These are phyloP conservation scores for Thuja plicata DNA, from an alignment of 83 land plant species.

Conservation along the genomic window DNA sequence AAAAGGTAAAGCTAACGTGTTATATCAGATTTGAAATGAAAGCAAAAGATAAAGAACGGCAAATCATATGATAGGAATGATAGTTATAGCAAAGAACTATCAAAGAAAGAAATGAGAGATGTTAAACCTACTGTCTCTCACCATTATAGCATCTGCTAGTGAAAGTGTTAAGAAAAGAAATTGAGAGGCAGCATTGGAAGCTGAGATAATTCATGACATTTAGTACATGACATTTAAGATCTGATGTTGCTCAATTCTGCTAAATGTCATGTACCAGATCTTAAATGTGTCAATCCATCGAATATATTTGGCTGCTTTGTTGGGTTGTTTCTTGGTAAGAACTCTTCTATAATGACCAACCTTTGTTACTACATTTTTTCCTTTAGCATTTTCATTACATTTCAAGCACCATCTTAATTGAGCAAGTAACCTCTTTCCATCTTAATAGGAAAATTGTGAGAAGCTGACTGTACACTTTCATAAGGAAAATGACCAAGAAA, in stretches of 20 bases:
- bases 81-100: neutral
- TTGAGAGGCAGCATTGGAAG: neutral
- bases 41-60: neutral
- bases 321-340: neutral
- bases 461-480: too few relatives aligned
- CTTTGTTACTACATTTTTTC: too few relatives aligned
- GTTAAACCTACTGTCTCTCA: neutral
- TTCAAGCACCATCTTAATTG: too few relatives aligned
- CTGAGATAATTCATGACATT: too few relatives aligned
- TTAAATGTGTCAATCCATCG: neutral
- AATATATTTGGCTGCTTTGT: neutral
- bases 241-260: neutral
- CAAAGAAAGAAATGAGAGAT: neutral
- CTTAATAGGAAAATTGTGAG: too few relatives aligned
- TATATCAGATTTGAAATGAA: neutral
- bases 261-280: neutral
- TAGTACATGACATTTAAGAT: too few relatives aligned
- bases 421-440: too few relatives aligned
- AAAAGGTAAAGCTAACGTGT: neutral
- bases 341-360: too few relatives aligned
- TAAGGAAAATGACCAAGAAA: too few relatives aligned
- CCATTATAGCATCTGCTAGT: neutral
- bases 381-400: neutral
- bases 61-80: neutral
- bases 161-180: too few relatives aligned